Evolutionary conservation across 352 stramenopile species (phyloP), one percentile per base, ranked within the genome.

Genomic region (Pythium dissimile): DNA sequence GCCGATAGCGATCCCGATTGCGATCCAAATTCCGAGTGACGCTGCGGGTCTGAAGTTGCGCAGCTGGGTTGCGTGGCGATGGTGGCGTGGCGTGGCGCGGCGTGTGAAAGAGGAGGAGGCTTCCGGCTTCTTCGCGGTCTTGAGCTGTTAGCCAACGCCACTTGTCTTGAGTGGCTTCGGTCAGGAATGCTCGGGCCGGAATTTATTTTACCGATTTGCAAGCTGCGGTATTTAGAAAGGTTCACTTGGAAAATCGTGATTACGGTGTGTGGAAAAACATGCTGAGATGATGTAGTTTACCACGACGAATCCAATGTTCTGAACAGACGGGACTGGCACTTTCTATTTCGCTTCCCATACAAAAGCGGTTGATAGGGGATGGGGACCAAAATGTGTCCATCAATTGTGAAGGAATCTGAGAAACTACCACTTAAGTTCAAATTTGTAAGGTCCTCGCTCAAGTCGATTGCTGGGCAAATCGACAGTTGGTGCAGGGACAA

Each of bases 251-350:
- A 9, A 23, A 52, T 38, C 15, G 15, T 60, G 52, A 34, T 61
- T 61, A 61, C 39, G 37, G 3, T 18, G 24, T 10, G 9, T 18
- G 38, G 27, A 59, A 41, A 52, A 59, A 59, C 37, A 26, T 37
- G 50, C 47, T n/a, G 37, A 57, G 50, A 30, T 32, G 15, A 32
- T 18, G 50, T 52, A 59, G 47, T 30, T 52, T 59, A 59, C 52
- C 21, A 35, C 13, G 48, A 47, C 12, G 27, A n/a, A 30, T 47
- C 34, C 26, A 24, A 28, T 24, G 44, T 51, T 51, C 10, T 23
- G 21, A 48, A 57, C 50, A 57, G 50, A 49, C 41, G 49, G 49
- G 49, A 37, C 49, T 7, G 49, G 49, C 39, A 20, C 37, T 45
- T 54, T 47, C 24, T 54, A n/a, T 31, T 30, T 35, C 34, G 5